Conservation (phyloP, 139 green algal genomes). For the Volvox africanus region DNA sequence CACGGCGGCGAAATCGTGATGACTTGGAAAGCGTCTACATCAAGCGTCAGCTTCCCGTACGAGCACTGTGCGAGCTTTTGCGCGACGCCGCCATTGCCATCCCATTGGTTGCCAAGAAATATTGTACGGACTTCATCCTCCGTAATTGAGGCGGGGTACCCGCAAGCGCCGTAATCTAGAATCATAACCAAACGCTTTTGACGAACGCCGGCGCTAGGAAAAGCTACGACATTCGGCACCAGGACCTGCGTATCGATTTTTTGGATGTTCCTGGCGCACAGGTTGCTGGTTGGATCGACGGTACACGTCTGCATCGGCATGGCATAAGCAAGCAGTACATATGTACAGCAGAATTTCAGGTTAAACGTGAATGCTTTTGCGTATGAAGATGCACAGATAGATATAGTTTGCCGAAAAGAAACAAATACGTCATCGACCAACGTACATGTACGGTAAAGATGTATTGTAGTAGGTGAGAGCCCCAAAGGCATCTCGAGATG, state of each 20-base stretch:
- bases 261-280: no score
- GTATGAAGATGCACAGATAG: neutral
- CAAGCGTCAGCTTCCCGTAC: conserved; percentile 9
- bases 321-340: neutral
- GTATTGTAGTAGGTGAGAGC: no score
- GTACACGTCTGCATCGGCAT: neutral
- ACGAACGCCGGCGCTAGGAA: neutral
- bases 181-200: neutral
- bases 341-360: neutral
- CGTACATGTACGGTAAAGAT: no score
- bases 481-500: no score
- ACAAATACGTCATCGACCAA: neutral
- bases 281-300: neutral
- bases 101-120: neutral
- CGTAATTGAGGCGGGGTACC: neutral
- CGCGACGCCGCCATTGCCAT: conserved; percentile 6
- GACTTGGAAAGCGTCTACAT: neutral
- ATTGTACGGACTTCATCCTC: neutral
- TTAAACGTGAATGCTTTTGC: neutral
- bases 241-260: neutral
- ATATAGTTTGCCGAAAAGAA: neutral
- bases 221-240: neutral
- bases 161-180: conserved; percentile 3
- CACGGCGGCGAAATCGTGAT: conserved; percentile 2
- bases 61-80: neutral